Evolutionary conservation across 805 yeast genomes (phyloP).

Genomic region (Teunomyces funiuensis): DNA sequence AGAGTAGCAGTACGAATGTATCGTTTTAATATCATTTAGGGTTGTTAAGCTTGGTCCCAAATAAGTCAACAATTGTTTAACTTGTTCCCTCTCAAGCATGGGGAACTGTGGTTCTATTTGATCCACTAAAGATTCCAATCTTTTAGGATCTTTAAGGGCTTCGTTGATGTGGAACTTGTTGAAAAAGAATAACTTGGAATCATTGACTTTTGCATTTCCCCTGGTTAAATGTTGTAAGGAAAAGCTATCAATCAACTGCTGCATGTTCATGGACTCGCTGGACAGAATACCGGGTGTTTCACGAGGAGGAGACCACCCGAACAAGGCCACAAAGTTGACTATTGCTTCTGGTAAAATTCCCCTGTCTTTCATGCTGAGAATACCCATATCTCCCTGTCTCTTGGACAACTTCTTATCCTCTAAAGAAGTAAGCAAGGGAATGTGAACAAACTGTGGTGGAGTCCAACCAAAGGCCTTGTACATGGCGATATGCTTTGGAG

Average conservation of each 20-base stretch:
- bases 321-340: constrained; percentile 80
- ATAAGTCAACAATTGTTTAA: constrained; percentile 39
- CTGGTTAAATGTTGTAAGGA: constrained; percentile 74
- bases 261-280: constrained; percentile 52
- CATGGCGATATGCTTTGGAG: constrained; percentile 89
- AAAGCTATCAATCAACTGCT: constrained; percentile 56
- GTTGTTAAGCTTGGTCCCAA: constrained; percentile 53
- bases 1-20: constrained; percentile 51
- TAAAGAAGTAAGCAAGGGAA: constrained; percentile 78
- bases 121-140: constrained; percentile 37
- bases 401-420: constrained; percentile 80
- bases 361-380: constrained; percentile 51
- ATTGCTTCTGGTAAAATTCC: constrained; percentile 87
- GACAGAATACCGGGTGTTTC: constrained; percentile 44
- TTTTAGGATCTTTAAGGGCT: constrained; percentile 38
- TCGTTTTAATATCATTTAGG: constrained; percentile 49
- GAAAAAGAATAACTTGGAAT: constrained; percentile 69
- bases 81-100: constrained; percentile 24
- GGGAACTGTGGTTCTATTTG: constrained; percentile 23
- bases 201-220: constrained; percentile 92
- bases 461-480: constrained; percentile 85
- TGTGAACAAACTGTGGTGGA: constrained; percentile 81
- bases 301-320: constrained; percentile 92
- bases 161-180: constrained; percentile 65
- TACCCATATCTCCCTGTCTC: constrained; percentile 78